Evolutionary conservation across 352 stramenopile genomes (phyloP).

Genomic region (Globisporangium iwayamae): DNA sequence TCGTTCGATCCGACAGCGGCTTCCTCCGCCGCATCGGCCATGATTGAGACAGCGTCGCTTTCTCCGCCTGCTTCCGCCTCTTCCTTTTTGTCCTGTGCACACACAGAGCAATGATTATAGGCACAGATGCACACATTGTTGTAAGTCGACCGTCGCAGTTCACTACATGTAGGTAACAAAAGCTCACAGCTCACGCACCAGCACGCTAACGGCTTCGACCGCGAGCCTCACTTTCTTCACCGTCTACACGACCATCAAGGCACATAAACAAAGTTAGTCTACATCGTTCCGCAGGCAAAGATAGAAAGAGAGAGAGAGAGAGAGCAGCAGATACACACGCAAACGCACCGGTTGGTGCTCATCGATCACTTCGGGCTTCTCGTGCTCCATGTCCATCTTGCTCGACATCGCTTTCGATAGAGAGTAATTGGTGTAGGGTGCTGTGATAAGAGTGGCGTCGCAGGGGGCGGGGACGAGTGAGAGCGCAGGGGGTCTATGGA

Average conservation of each 20-base stretch:
- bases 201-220: constrained; percentile 41
- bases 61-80: neutral
- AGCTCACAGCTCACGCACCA: constrained; percentile 19
- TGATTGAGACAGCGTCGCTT: neutral
- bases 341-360: constrained; percentile 54
- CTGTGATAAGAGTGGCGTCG: neutral
- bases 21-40: neutral
- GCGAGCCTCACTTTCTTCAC: constrained; percentile 60
- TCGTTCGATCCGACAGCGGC: constrained; percentile 8
- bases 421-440: neutral
- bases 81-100: constrained; percentile 12
- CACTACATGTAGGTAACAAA: constrained; percentile 26
- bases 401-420: constrained; percentile 42
- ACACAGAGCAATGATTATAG: neutral
- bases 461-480: neutral
- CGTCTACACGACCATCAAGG: constrained; percentile 24
- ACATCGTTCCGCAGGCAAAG: neutral
- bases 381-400: constrained; percentile 64
- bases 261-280: neutral
- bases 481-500: neutral
- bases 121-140: neutral
- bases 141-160: neutral
- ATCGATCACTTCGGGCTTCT: constrained; percentile 64
- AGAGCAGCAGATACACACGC: neutral
- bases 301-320: neutral